phyloP scores from a whole-genome alignment of 441 rosid species.

The Arabidopsis lyrata region DNA sequence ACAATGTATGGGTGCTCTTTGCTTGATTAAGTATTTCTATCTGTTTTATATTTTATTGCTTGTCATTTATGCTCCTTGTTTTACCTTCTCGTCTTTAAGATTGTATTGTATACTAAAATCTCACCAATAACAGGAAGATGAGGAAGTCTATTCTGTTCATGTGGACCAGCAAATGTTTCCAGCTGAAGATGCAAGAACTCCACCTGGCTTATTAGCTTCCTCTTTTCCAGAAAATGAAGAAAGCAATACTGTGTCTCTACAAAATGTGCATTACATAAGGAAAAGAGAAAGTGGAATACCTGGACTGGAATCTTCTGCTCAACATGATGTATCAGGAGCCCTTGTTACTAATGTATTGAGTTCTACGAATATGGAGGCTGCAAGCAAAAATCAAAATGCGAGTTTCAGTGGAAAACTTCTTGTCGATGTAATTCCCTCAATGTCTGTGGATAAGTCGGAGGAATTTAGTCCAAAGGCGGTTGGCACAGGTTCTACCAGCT shows the following conservation, averaged over 20 bases:
- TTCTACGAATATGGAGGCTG: conserved; percentile 71
- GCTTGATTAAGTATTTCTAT: conserved; percentile 20
- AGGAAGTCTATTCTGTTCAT: conserved; percentile 53
- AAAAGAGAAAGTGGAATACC: conserved; percentile 81
- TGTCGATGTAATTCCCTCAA: conserved; percentile 62
- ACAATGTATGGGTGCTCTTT: conserved; percentile 51
- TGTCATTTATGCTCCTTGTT: conserved; percentile 9
- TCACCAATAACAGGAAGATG: conserved; percentile 57
- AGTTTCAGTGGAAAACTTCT: conserved; percentile 62
- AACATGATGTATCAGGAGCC: conserved; percentile 63
- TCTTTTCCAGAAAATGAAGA: conserved; percentile 55
- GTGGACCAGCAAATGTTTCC: conserved; percentile 51
- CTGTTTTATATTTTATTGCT: not conserved
- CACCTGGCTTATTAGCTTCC: conserved; percentile 57
- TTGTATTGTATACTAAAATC: conserved; percentile 44
- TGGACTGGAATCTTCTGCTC: conserved; percentile 81
- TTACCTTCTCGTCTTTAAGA: conserved; percentile 30
- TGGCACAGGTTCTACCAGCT: conserved; percentile 55
- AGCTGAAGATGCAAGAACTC: conserved; percentile 56
- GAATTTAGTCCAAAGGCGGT: conserved; percentile 78
- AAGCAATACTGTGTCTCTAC: conserved; percentile 47
- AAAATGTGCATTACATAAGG: conserved; percentile 55
- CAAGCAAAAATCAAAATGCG: conserved; percentile 67
- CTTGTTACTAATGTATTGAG: conserved; percentile 64
- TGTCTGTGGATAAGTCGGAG: conserved; percentile 84